A percentile compares a stretch with the other conserved stretches of the same genome.
phyloP scores from a whole-genome alignment of 257 asterid species.

The Jacaranda copaia region DNA sequence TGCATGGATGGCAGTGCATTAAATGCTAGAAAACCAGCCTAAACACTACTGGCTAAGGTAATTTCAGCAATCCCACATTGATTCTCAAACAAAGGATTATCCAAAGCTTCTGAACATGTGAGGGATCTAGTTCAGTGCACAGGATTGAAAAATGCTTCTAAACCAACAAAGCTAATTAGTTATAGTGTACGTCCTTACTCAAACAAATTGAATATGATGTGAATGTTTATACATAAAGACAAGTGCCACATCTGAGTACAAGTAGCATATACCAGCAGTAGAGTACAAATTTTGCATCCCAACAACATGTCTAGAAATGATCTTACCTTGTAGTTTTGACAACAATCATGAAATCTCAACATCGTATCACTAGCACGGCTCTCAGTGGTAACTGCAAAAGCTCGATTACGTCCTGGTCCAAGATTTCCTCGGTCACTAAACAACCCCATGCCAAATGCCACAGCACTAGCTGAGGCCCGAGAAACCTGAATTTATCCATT shows the following conservation, averaged over 20 bases:
- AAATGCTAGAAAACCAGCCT: constrained; percentile 16
- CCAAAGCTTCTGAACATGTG: background rate
- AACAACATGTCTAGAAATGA: constrained; percentile 13
- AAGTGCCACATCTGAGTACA: background rate
- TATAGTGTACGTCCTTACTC: constrained; percentile 5
- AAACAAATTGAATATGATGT: constrained; percentile 3
- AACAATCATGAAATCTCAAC: constrained; percentile 95
- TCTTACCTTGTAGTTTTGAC: constrained; percentile 92
- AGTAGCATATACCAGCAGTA: constrained; percentile 27
- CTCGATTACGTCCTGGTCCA: constrained; percentile 85
- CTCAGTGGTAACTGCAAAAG: constrained; percentile 94
- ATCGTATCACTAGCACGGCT: constrained; percentile 93
- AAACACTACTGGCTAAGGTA: constrained; percentile 13
- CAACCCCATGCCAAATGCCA: constrained; percentile 97
- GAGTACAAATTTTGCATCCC: constrained; percentile 16
- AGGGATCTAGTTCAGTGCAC: too few relatives aligned
- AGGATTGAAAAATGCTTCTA: constrained; percentile 12
- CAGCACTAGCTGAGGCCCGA: constrained; percentile 98
- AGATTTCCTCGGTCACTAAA: constrained; percentile 85
- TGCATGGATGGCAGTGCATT: background rate
- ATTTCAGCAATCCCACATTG: constrained; percentile 6
- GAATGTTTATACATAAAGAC: constrained; percentile 10
- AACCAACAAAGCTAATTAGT: background rate
- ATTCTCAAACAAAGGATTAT: background rate
- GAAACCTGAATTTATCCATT: constrained; percentile 58